These are phyloP conservation scores for Leccinum cinnamomeum DNA, from an alignment of 1,284 basidiomycete species.

Conservation along the genomic window DNA sequence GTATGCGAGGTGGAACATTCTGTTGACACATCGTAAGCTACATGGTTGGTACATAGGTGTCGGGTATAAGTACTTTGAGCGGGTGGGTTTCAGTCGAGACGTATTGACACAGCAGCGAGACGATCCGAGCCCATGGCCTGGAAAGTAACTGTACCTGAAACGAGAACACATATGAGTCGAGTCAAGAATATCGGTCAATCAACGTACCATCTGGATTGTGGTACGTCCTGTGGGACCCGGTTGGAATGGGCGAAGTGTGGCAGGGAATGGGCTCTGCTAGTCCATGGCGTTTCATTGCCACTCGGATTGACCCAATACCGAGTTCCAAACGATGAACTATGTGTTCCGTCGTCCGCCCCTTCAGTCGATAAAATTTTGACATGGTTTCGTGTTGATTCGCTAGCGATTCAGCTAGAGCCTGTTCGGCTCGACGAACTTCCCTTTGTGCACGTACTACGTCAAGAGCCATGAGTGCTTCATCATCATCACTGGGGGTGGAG, in stretches of 20 bases:
- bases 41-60: no score
- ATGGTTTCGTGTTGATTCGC: neutral
- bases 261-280: neutral
- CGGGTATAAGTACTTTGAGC: neutral
- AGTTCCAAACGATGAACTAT: neutral
- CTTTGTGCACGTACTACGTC: neutral
- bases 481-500: neutral
- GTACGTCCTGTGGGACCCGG: neutral
- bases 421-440: neutral
- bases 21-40: no score
- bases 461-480: neutral
- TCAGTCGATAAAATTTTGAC: neutral
- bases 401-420: neutral
- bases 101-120: neutral
- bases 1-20: no score
- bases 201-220: neutral
- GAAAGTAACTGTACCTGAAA: neutral
- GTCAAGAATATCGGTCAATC: neutral
- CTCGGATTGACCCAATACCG: neutral
- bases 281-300: neutral
- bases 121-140: neutral
- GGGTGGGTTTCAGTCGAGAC: neutral
- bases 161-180: neutral
- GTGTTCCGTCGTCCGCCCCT: neutral
- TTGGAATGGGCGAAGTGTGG: neutral